A percentile compares a stretch with the other conserved stretches of the same genome.
Conservation (phyloP, 345 rosid species). For the Lepidium africanum region DNA sequence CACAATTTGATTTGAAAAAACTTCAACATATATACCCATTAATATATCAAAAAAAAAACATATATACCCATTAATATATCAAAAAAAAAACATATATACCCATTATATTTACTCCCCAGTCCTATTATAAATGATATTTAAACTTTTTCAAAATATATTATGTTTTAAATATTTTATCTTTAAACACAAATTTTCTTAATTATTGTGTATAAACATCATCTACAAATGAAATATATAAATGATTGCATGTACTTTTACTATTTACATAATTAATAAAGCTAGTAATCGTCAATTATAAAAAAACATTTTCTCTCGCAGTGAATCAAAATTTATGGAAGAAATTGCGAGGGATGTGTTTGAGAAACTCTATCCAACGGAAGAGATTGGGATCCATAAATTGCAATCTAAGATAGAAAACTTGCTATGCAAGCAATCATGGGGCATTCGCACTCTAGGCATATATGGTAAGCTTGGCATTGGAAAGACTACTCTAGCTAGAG, state of each 20-base stretch:
- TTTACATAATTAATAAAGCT: not conserved
- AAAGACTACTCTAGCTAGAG: not conserved
- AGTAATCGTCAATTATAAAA: not conserved
- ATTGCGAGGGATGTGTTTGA: not conserved
- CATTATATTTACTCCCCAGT: no score
- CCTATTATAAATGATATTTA: no score
- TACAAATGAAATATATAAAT: no score
- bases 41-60: no score
- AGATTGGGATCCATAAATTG: not conserved
- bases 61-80: no score
- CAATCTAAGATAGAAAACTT: not conserved
- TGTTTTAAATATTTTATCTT: no score
- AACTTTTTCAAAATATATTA: no score
- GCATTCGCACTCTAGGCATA: not conserved
- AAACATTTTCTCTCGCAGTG: not conserved
- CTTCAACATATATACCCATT: no score
- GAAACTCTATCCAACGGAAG: not conserved
- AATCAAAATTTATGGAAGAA: not conserved
- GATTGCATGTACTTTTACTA: not conserved
- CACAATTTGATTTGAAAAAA: no score
- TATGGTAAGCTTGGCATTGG: slow-evolving; percentile 1
- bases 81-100: no score
- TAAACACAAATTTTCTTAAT: no score
- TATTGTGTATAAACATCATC: no score
- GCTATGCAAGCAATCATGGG: slow-evolving; percentile 12